Percentiles rank a stretch among this genome's conserved stretches.
Evolutionary conservation across 176 grass and related monocot genomes (phyloP).

Genomic region (Bonia amplexicaulis): DNA sequence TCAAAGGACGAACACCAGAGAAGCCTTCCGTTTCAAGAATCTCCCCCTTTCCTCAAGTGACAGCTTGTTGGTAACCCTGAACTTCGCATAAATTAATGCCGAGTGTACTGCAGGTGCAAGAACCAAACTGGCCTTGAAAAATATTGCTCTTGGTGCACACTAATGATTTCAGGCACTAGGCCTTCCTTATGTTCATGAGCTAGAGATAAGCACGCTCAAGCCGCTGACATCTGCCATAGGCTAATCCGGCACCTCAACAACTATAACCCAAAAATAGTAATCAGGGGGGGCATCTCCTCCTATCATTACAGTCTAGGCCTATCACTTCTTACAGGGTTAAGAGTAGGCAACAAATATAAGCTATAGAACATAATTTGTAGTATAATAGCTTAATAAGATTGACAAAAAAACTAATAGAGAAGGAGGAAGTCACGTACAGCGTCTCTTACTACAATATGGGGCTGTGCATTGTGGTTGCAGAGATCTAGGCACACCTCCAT

Average conservation of each 20-base stretch:
- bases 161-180: not conserved
- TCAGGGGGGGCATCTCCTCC: not conserved
- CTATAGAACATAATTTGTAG: constrained; percentile 12
- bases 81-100: constrained; percentile 10
- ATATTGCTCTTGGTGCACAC: constrained; percentile 7
- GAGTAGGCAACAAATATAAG: constrained; percentile 7
- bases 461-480: constrained; percentile 73
- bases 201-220: constrained; percentile 21
- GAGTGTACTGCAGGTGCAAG: constrained; percentile 10
- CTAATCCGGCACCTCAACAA: not conserved
- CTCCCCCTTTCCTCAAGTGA: constrained; percentile 52
- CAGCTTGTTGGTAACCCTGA: constrained; percentile 23
- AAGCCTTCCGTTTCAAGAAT: constrained; percentile 41
- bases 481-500: constrained; percentile 99
- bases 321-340: constrained; percentile 1
- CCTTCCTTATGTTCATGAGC: constrained; percentile 19
- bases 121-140: constrained; percentile 25
- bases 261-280: constrained; percentile 21
- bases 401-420: constrained; percentile 17
- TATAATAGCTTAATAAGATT: constrained; percentile 18
- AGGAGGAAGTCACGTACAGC: constrained; percentile 51
- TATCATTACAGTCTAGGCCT: constrained; percentile 9
- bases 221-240: constrained; percentile 4
- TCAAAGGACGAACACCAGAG: not conserved
- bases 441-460: constrained; percentile 84